Conservation (phyloP, 2,329 filamentous ascomycete species). For the Penicillium sp. region DNA sequence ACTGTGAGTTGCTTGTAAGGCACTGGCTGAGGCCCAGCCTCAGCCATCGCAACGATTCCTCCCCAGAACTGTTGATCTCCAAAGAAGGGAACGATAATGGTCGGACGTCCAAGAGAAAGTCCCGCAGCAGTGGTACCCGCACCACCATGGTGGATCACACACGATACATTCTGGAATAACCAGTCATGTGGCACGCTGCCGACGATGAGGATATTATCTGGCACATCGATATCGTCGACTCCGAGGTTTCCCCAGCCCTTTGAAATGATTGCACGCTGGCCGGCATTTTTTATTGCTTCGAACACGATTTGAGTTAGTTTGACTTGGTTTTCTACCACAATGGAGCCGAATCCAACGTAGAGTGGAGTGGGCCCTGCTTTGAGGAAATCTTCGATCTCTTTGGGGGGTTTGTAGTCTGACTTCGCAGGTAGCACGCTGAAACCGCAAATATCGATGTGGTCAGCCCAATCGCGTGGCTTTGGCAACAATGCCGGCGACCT, state of each 20-base stretch:
- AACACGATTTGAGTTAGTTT: conserved; percentile 71
- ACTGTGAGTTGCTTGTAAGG: conserved; percentile 67
- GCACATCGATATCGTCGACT: conserved; percentile 66
- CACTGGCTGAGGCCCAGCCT: conserved; percentile 70
- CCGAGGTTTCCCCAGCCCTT: conserved; percentile 88
- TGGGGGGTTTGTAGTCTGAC: conserved; percentile 64
- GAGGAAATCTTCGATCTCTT: conserved; percentile 66
- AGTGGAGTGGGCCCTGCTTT: conserved; percentile 68
- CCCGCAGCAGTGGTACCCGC: conserved; percentile 85
- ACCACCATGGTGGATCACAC: conserved; percentile 83
- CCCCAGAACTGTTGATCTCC: conserved; percentile 85
- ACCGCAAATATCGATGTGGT: conserved; percentile 69
- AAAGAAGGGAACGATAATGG: conserved; percentile 82
- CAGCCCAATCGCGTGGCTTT: conserved; percentile 74
- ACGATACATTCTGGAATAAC: conserved; percentile 78
- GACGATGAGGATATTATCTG: conserved; percentile 76
- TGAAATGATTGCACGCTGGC: conserved; percentile 76
- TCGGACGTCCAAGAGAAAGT: conserved; percentile 77
- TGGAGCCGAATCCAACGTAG: conserved; percentile 81
- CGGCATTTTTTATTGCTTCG: conserved; percentile 64
- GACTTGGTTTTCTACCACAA: conserved; percentile 75
- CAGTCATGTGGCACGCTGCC: conserved; percentile 87
- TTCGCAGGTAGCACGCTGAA: conserved; percentile 74
- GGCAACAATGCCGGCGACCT: conserved; percentile 73
- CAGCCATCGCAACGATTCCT: conserved; percentile 69